These are phyloP conservation scores for Cicer chorassanicum DNA, from an alignment of 306 rosid species.

Conservation along the genomic window DNA sequence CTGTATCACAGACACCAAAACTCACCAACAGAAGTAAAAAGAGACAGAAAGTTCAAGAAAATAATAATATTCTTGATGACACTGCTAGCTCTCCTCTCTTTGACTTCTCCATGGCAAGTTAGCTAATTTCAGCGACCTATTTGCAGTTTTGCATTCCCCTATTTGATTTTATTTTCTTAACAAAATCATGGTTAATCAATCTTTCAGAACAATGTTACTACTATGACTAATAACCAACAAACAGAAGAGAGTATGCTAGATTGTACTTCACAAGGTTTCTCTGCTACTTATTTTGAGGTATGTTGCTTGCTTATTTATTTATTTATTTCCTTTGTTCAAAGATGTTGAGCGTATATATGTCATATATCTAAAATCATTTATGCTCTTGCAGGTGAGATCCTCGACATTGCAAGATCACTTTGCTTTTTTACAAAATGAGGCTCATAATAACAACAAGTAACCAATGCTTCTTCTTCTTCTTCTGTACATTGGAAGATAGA, in stretches of 20 bases:
- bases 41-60: constrained; percentile 60
- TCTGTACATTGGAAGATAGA: constrained; percentile 6
- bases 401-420: constrained; percentile 60
- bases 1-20: constrained; percentile 49
- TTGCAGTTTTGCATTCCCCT: too few species aligned
- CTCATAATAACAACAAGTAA: constrained; percentile 66
- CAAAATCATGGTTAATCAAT: not conserved
- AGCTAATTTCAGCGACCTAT: too few species aligned
- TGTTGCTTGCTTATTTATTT: not conserved
- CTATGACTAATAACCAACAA: constrained; percentile 53
- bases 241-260: constrained; percentile 65
- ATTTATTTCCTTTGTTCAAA: not conserved
- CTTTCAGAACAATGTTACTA: constrained; percentile 60
- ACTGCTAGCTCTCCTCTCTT: constrained; percentile 89
- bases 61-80: constrained; percentile 57
- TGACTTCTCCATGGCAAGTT: constrained; percentile 66
- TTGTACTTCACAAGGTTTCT: constrained; percentile 74
- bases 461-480: constrained; percentile 25
- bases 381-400: constrained; percentile 63
- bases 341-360: too few species aligned
- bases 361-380: constrained; percentile 13
- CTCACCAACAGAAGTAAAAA: constrained; percentile 53
- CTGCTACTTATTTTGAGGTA: constrained; percentile 87
- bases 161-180: not conserved
- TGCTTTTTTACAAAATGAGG: constrained; percentile 64